These are phyloP conservation scores for Clarkia xantiana DNA, from an alignment of 345 rosid genomes.

Conservation along the genomic window DNA sequence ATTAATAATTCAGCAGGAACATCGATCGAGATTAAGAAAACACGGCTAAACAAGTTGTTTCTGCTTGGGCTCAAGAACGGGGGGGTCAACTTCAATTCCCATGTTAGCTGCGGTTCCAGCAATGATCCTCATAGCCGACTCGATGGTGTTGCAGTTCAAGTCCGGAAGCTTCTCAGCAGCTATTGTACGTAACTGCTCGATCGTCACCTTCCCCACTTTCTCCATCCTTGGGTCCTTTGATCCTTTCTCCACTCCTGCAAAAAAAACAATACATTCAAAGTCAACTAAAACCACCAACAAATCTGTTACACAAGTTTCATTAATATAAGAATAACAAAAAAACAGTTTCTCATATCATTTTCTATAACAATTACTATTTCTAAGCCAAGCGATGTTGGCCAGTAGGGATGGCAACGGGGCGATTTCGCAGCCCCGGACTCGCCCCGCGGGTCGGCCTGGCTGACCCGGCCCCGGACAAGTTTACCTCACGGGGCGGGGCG, in stretches of 20 bases:
- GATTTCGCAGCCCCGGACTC: no score
- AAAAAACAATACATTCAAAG: no score
- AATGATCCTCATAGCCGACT: conserved; percentile 82
- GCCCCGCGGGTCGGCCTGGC: no score
- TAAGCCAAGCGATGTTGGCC: no score
- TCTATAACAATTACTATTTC: no score
- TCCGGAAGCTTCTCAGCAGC: conserved; percentile 82
- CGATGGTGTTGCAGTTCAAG: conserved; percentile 57
- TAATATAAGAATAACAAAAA: no score
- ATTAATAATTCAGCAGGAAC: background rate
- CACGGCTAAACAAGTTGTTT: conserved; percentile 26
- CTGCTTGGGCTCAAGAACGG: conserved; percentile 65
- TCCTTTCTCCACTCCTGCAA: conserved; percentile 75
- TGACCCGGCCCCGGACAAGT: no score
- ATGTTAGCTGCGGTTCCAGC: conserved; percentile 93
- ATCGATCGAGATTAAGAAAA: background rate
- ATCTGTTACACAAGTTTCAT: no score
- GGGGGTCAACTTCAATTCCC: conserved; percentile 84
- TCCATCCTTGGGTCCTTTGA: conserved; percentile 55
- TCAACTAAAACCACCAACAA: no score
- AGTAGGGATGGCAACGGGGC: no score
- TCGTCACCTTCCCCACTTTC: conserved; percentile 66
- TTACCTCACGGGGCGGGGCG: no score
- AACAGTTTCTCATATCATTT: no score
- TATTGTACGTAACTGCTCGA: conserved; percentile 50